Evolutionary conservation across 768 basidiomycete species (phyloP).

Genomic region (Xanthoconium purpureum): DNA sequence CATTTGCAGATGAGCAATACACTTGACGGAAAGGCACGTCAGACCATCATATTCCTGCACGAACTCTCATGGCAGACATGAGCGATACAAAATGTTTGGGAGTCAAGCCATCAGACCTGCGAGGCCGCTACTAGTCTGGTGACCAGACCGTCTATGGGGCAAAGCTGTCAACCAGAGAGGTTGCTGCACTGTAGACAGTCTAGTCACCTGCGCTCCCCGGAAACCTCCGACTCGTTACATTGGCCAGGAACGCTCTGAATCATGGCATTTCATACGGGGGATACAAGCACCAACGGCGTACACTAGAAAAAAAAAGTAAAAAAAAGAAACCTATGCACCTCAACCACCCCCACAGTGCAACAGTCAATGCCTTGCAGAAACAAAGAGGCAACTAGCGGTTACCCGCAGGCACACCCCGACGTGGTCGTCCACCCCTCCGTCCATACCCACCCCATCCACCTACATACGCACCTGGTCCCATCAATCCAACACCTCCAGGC

Average conservation of each 20-base stretch:
- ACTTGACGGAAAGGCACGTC: no score
- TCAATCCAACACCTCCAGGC: slow-evolving; percentile 71
- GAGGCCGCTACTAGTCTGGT: no score
- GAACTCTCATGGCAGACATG: no score
- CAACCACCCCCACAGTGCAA: neutral
- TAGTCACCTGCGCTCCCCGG: no score
- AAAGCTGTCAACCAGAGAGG: no score
- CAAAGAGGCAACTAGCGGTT: slow-evolving; percentile 19
- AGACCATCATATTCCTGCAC: no score
- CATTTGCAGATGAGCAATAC: no score
- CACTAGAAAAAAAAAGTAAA: neutral
- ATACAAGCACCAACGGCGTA: slow-evolving; percentile 16
- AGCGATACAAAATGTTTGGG: no score
- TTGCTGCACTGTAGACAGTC: no score
- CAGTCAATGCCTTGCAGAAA: neutral
- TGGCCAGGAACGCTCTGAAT: neutral
- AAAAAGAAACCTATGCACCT: neutral
- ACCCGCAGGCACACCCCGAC: slow-evolving; percentile 28
- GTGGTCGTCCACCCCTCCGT: slow-evolving; percentile 43
- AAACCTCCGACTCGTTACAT: neutral
- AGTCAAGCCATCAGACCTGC: no score
- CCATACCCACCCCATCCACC: slow-evolving; percentile 75
- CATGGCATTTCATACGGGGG: neutral
- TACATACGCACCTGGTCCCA: slow-evolving; percentile 79
- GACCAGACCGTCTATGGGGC: no score